Evolutionary conservation across 306 rosid genomes (phyloP), one percentile per base, ranked within the genome.

Genomic region (Myrica gale): DNA sequence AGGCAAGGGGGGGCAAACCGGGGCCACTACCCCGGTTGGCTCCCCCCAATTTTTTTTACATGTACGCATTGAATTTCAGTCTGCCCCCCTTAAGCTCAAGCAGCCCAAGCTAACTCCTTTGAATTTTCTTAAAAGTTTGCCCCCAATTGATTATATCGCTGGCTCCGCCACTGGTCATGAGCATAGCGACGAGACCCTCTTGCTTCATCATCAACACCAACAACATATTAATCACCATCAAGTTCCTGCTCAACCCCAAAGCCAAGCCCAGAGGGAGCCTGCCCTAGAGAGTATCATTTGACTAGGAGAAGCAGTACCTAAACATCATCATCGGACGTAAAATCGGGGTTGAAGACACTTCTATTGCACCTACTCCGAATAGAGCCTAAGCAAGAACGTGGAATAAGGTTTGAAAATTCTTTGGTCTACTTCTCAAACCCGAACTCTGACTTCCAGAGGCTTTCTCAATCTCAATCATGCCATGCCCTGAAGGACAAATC

Each of bases 351-450:
- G 78, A 82, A 69, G 88, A 13, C 76, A 82, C 71, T 57, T 71
- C 75, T 73, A 42, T 56, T 20, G 21, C 20, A 39, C 46, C 72
- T 73, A 45, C 44, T 13, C 7, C 68, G 58, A 66, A 26, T 43
- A 57, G 71, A 48, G 15, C 52, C 15, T 23, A 32, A 47, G 74
- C n/a, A 77, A 67, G 69, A 46, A 87, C 90, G 89, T 91, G 91
- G 73, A 78, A 47, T 42, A 41, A 43, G 72, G 71, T 77, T 85
- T 77, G 91, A 87, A 89, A 39, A 63, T 84, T 84, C 88, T 45
- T 2, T 5, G 48, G 47, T 41, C 68, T 13, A 19, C n/a, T n/a
- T 55, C 43, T 54, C 39, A 47, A 68, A 4, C 57, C 32, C 21
- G n/a, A 53, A 48, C 42, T 69, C 52, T 39, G 73, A 71, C 46